Conservation (phyloP, 1,284 basidiomycete genomes). For the Puccinia polysora region DNA sequence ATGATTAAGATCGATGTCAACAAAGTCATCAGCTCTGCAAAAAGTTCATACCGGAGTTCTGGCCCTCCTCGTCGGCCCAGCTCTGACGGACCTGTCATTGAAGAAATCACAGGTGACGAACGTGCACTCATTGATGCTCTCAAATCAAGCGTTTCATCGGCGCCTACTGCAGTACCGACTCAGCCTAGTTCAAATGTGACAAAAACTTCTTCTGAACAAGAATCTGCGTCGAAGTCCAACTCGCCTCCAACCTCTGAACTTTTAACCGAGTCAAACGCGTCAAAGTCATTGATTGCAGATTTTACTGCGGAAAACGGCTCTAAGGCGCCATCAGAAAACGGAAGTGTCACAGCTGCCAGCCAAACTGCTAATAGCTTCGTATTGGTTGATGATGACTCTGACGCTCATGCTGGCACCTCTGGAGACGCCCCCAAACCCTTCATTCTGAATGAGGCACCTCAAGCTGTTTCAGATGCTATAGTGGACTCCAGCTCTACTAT, state of each 20-base stretch:
- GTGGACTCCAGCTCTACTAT: too few relatives aligned
- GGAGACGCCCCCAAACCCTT: not conserved
- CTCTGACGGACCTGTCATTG: conserved; percentile 34
- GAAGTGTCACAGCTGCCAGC: conserved; percentile 31
- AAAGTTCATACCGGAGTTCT: not conserved
- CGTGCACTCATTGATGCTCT: conserved; percentile 19
- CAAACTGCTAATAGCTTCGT: conserved; percentile 38
- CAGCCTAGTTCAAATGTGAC: conserved; percentile 1
- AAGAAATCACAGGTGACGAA: conserved; percentile 42
- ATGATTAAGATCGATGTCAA: conserved; percentile 44
- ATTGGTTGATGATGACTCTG: conserved; percentile 32
- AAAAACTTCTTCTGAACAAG: not conserved
- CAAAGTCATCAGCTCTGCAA: conserved; percentile 18
- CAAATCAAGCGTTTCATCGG: conserved; percentile 11
- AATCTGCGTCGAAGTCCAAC: not conserved
- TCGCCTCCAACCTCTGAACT: too few relatives aligned
- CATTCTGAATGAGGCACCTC: not conserved
- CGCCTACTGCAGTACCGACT: not conserved
- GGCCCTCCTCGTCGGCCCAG: conserved; percentile 4
- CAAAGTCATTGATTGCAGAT: not conserved
- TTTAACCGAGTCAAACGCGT: too few relatives aligned
- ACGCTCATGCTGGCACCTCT: not conserved
- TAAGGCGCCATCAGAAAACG: conserved; percentile 29
- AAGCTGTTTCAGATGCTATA: too few relatives aligned
- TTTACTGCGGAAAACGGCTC: too few relatives aligned